phyloP scores from a whole-genome alignment of 192 early-diverging fungal genomes.

The Backusella tarrabulga region DNA sequence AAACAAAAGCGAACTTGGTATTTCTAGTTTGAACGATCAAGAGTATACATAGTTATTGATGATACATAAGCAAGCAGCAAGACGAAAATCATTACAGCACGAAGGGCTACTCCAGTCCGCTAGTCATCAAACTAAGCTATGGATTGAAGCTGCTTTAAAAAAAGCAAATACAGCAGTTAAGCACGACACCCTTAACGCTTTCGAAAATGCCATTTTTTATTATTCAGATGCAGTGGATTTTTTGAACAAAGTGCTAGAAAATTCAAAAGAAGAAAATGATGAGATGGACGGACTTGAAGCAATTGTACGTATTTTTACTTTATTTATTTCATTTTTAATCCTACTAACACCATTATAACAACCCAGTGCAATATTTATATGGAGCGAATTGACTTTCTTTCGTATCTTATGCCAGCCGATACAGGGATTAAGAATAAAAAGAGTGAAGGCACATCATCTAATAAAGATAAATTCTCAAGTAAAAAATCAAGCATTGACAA shows the following conservation, averaged over 20 bases:
- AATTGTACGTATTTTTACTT: background rate
- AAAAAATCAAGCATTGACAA: background rate
- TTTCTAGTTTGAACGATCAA: background rate
- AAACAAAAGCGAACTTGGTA: background rate
- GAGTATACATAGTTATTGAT: background rate
- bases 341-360: background rate
- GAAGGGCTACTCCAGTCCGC: background rate
- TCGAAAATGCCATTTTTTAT: background rate
- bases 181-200: background rate
- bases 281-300: background rate
- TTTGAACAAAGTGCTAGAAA: slow-evolving; percentile 2
- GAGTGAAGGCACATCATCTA: background rate
- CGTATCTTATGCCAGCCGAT: background rate
- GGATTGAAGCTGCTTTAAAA: background rate
- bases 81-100: background rate
- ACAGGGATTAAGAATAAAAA: background rate
- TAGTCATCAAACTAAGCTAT: background rate
- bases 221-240: background rate
- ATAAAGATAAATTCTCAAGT: background rate
- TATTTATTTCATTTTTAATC: background rate
- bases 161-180: background rate
- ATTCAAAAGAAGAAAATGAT: slow-evolving; percentile 3
- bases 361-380: background rate
- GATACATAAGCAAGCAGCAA: background rate
- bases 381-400: background rate